Conservation (phyloP, 169 alveolate species). For the Plasmodium cynomolgi region DNA sequence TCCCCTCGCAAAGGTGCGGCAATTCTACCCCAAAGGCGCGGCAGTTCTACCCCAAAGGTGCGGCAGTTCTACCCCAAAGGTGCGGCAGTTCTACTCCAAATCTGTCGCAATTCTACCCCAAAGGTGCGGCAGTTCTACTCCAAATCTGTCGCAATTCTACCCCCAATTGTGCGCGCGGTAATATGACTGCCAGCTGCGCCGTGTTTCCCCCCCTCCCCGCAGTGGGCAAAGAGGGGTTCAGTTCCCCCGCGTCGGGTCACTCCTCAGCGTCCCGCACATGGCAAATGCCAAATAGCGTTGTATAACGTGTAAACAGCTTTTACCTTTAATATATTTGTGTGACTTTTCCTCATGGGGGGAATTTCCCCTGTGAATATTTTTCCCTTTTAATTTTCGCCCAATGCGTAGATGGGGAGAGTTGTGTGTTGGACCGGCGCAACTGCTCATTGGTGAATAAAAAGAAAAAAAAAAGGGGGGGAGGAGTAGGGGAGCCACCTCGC, state of each 20-base stretch:
- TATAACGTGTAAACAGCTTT: background rate
- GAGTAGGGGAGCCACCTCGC: background rate
- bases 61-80: background rate
- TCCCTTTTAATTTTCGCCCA: background rate
- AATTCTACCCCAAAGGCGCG: background rate
- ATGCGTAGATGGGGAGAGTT: background rate
- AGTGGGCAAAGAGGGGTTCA: background rate
- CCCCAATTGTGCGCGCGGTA: background rate
- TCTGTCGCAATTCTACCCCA: background rate
- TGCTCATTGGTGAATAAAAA: background rate
- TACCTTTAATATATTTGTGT: background rate
- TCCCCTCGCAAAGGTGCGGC: background rate
- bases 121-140: background rate
- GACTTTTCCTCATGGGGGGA: background rate
- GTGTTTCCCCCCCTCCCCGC: background rate
- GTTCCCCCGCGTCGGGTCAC: background rate
- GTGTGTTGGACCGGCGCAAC: background rate
- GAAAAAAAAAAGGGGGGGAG: background rate
- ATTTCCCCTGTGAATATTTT: background rate
- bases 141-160: background rate
- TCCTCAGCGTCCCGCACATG: background rate
- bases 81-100: background rate
- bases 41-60: background rate
- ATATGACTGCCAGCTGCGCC: background rate
- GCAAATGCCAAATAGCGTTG: background rate